Evolutionary conservation across 2,329 filamentous ascomycete species (phyloP), one percentile per base, ranked within the genome.

Genomic region (Xylaria digitata): DNA sequence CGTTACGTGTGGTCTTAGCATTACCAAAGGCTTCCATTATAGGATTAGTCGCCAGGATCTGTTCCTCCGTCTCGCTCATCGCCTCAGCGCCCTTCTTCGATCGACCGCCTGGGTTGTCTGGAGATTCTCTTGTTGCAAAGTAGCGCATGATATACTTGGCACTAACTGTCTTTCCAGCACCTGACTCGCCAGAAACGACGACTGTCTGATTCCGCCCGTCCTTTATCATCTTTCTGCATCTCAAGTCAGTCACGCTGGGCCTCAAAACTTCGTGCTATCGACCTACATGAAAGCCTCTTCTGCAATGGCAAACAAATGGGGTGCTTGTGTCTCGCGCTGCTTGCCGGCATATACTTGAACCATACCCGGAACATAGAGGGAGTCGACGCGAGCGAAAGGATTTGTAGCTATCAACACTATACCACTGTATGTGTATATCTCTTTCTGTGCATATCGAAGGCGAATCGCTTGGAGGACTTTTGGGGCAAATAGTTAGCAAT

Each of bases 1-100:
- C 96, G 83, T 99, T 99, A 79, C 96, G 88, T 11, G 96, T 99
- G n/a, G 96, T 99, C 84, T 99, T 99, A 61, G 96, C 96, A 83
- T 99, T 99, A 79, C 96, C 96, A 78, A 99, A 99, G 40, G 96
- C 95, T 87, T 99, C 96, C 96, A 99, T 99, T 79, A 99, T 97
- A 45, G 96, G 96, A 79, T 99, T 99, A 61, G 96, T 99, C 34
- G 96, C 96, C 73, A 99, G 84, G 77, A 99, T 99, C 80, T 97
- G 94, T 83, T 99, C 95, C 82, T 99, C 96, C 0, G 96, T 99
- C 84, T 97, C 93, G 79, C 94, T 98, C 90, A 98, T 98, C 71
- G 90, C 78, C 65, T 92, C 91, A 74, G 89, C 84, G 68, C 93
- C 92, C 77, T 87, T 87, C 81, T 93, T 96, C 61, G 86, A 86